Evolutionary conservation across 345 rosid species (phyloP), one percentile per base, ranked within the genome.

Genomic region (Corchorus capsularis): DNA sequence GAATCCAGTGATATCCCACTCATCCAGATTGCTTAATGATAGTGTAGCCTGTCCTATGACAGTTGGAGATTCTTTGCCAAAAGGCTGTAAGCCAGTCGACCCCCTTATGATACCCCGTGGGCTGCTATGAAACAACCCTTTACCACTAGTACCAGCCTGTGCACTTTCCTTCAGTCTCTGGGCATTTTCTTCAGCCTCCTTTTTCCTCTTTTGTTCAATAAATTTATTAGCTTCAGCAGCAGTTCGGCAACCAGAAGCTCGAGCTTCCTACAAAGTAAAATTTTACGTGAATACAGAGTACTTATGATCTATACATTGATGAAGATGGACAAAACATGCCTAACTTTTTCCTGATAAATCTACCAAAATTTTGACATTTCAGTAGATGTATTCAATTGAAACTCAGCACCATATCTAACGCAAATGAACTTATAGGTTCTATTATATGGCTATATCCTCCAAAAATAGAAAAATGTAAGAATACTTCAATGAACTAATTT

Each of bases 1-100:
- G 83, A 90, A 89, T 52, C 87, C 96, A 60, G 85, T 74, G 77
- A 91, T 91, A 66, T 93, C 92, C 98, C 98, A 93, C 69, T 79
- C 86, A 78, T 86, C 92, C 46, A 90, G 50, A 50, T 83, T 77
- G 80, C 80, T 84, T 57, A 81, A 63, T 57, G 43, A 39, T 39
- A 39, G 5, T 39, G 85, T 75, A 43, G 43, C 75, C 57, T 82
- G 78, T 62, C 65, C 85, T 12, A 74, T 74, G 53, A 60, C 19
- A 57, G 81, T 81, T 75, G 85, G 75, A 71, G 83, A 70, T 12
- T 86, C 90, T 49, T 81, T 76, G 75, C 83, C 84, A 68, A 79
- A 69, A 52, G 89, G 82, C 72, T 86, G 89, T 45, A 85, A 80
- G 75, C 73, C 73, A 5, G 85, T 13, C 63, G 79, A 47, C 2